Conservation (phyloP, 164 flowering plant genomes). For the Buxus sempervirens region DNA sequence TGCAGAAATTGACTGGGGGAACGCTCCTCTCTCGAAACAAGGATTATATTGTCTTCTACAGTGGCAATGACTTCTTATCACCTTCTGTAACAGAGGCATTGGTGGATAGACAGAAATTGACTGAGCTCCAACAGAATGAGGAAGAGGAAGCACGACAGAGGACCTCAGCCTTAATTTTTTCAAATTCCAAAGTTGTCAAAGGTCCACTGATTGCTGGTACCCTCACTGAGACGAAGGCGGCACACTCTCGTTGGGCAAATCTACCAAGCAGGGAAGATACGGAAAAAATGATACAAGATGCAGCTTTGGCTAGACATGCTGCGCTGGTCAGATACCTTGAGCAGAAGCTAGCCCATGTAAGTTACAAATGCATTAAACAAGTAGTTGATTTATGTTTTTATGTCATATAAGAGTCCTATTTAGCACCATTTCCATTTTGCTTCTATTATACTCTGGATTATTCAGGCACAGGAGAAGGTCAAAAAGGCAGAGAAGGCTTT, state of each 20-base stretch:
- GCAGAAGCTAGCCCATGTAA: constrained; percentile 61
- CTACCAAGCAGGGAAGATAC: constrained; percentile 47
- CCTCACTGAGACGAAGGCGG: constrained; percentile 77
- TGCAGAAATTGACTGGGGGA: constrained; percentile 89
- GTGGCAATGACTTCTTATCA: constrained; percentile 90
- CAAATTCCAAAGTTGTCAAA: constrained; percentile 36
- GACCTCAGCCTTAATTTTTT: constrained; percentile 30
- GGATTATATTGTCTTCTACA: constrained; percentile 81
- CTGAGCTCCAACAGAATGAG: constrained; percentile 49
- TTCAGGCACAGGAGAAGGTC: constrained; percentile 66
- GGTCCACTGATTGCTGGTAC: constrained; percentile 81
- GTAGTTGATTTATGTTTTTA: too few species aligned
- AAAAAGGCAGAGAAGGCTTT: constrained; percentile 68
- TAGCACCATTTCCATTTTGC: background rate
- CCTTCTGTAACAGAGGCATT: constrained; percentile 50
- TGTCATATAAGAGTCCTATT: background rate
- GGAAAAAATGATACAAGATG: constrained; percentile 63
- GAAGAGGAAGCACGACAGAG: constrained; percentile 68
- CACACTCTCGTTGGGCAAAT: constrained; percentile 73
- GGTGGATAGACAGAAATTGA: constrained; percentile 48
- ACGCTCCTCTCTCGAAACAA: constrained; percentile 82
- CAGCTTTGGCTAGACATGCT: constrained; percentile 52
- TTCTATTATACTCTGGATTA: constrained; percentile 3
- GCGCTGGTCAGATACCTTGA: constrained; percentile 56
- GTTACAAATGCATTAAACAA: constrained; percentile 20